Evolutionary conservation across 106 monocot species (phyloP).

Genomic region (Platanthera guangdongensis): DNA sequence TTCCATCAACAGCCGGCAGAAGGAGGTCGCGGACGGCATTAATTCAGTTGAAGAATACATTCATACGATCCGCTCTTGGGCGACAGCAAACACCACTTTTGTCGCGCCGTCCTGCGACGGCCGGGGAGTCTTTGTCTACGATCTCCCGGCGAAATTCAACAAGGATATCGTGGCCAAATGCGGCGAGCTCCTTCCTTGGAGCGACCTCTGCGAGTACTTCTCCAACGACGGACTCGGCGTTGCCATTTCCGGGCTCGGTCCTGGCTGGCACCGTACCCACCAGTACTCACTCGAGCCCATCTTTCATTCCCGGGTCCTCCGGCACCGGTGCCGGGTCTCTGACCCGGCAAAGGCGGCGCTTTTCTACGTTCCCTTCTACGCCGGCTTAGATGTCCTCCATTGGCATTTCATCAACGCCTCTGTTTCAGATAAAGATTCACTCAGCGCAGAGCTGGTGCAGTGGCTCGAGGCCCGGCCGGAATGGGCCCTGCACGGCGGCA

Average conservation of each 20-base stretch:
- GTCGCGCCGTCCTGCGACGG: conserved; percentile 13
- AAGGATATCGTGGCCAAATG: conserved; percentile 23
- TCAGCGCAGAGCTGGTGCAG: conserved; percentile 27
- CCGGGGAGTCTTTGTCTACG: conserved; percentile 40
- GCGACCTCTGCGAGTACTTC: conserved; percentile 41
- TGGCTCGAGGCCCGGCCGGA: conserved; percentile 20
- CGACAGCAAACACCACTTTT: background rate
- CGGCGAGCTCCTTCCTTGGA: conserved; percentile 35
- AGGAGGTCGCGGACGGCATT: conserved; percentile 1
- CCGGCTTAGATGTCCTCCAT: conserved; percentile 38
- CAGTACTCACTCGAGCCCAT: conserved; percentile 65
- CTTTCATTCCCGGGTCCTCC: conserved; percentile 30
- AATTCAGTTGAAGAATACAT: conserved; percentile 21
- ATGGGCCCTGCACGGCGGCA: conserved; percentile 23
- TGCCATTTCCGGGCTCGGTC: conserved; percentile 20
- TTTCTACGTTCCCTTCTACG: conserved; percentile 62
- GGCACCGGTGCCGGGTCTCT: conserved; percentile 31
- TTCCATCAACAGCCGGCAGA: background rate
- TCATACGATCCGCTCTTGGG: conserved; percentile 18
- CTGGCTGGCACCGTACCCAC: conserved; percentile 37
- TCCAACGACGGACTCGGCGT: conserved; percentile 31
- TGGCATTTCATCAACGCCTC: conserved; percentile 57
- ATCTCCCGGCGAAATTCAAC: conserved; percentile 53
- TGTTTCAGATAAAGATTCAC: conserved; percentile 19
- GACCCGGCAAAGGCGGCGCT: conserved; percentile 22